Evolutionary conservation across 768 basidiomycete genomes (phyloP).

Genomic region (Goffeauzyma gilvescens): DNA sequence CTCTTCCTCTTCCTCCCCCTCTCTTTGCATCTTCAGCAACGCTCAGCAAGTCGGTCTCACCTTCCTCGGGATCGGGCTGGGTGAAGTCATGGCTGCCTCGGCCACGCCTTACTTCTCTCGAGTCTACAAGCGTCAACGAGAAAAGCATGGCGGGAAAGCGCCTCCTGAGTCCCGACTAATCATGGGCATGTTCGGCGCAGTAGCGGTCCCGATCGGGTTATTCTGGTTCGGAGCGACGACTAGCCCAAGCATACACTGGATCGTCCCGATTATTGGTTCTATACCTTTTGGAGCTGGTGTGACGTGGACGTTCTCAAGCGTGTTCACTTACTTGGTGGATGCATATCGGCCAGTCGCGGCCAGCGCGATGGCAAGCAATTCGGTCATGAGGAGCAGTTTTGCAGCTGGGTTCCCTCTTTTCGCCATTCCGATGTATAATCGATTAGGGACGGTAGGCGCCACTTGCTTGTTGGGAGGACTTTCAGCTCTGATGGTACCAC

Average conservation of each 20-base stretch:
- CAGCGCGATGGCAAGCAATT: slow-evolving; percentile 48
- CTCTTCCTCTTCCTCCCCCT: too few species aligned
- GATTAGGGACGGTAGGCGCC: slow-evolving; percentile 50
- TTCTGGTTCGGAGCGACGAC: slow-evolving; percentile 45
- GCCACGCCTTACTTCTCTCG: slow-evolving; percentile 16
- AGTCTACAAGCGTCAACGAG: slow-evolving; percentile 6
- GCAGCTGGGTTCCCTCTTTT: slow-evolving; percentile 42
- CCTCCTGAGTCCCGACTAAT: slow-evolving; percentile 50
- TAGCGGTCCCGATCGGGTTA: slow-evolving; percentile 40
- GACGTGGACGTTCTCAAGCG: slow-evolving; percentile 35
- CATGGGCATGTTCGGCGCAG: slow-evolving; percentile 50
- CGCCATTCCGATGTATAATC: slow-evolving; percentile 39
- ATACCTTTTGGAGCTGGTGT: slow-evolving; percentile 42
- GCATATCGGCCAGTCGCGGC: slow-evolving; percentile 29
- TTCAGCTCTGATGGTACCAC: slow-evolving; percentile 43
- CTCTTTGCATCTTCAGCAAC: too few species aligned
- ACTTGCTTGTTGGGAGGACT: slow-evolving; percentile 53
- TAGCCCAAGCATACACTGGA: slow-evolving; percentile 38
- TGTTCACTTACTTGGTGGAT: slow-evolving; percentile 39
- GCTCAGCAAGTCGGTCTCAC: slow-evolving; percentile 39
- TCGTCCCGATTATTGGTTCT: slow-evolving; percentile 37
- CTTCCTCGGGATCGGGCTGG: slow-evolving; percentile 41
- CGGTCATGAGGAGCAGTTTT: slow-evolving; percentile 37
- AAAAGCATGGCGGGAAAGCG: slow-evolving; percentile 26
- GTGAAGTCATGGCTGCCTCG: slow-evolving; percentile 33